Evolutionary conservation across 768 basidiomycete species (phyloP).

Genomic region (Mycena leptocephala): DNA sequence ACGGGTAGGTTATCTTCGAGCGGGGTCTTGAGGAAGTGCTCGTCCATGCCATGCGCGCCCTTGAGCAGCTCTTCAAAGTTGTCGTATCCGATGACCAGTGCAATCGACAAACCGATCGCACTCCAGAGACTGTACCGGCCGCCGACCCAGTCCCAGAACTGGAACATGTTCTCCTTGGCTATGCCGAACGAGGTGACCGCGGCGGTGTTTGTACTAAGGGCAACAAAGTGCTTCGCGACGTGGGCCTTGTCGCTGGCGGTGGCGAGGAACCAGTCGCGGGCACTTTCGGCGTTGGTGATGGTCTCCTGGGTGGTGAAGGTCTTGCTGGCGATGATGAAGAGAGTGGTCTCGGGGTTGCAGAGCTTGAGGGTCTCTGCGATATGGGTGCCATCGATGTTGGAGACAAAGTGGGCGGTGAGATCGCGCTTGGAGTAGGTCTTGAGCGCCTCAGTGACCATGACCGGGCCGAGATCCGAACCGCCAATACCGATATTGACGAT

Average conservation of each 20-base stretch:
- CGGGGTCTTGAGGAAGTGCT: slow-evolving; percentile 93
- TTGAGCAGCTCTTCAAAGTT: slow-evolving; percentile 92
- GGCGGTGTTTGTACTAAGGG: slow-evolving; percentile 95
- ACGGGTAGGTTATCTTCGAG: slow-evolving; percentile 95
- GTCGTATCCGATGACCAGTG: slow-evolving; percentile 93
- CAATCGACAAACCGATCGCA: slow-evolving; percentile 96
- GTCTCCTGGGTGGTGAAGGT: slow-evolving; percentile 99
- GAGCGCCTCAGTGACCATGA: slow-evolving; percentile 99
- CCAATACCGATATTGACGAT: slow-evolving; percentile 99
- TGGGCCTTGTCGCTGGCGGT: slow-evolving; percentile 89
- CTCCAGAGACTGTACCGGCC: slow-evolving; percentile 99
- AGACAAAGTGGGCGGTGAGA: slow-evolving; percentile 90
- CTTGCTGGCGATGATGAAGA: slow-evolving; percentile 99
- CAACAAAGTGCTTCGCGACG: slow-evolving; percentile 99
- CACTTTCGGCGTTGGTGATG: slow-evolving; percentile 97
- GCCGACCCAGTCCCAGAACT: slow-evolving; percentile 99
- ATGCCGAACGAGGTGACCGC: slow-evolving; percentile 97
- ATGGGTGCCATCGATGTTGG: slow-evolving; percentile 99
- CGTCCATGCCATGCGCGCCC: slow-evolving; percentile 98
- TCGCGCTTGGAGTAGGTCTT: slow-evolving; percentile 94
- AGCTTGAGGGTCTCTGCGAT: slow-evolving; percentile 88
- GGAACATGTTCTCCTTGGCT: slow-evolving; percentile 95
- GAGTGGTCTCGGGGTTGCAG: slow-evolving; percentile 92
- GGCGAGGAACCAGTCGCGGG: slow-evolving; percentile 94
- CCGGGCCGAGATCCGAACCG: slow-evolving; percentile 97